These are phyloP conservation scores for Cyberlindnera veronae DNA, from an alignment of 805 yeast species.

Conservation along the genomic window DNA sequence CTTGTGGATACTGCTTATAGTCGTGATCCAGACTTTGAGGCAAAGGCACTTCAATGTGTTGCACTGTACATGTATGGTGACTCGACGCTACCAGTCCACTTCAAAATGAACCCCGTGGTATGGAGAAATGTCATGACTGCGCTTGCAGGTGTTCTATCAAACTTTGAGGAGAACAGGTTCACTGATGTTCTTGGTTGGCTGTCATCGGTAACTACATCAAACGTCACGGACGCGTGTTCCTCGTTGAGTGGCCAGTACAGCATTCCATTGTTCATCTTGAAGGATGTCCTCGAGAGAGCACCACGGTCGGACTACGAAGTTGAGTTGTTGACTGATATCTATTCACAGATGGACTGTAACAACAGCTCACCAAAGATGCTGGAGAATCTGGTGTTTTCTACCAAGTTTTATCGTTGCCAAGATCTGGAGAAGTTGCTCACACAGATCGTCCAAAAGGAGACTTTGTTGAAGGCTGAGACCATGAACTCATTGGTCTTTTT, in stretches of 20 bases:
- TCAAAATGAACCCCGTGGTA: neutral
- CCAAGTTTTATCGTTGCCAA: conserved; percentile 14
- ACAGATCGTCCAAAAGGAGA: conserved; percentile 6
- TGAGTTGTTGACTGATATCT: conserved; percentile 9
- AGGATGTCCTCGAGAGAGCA: conserved; percentile 38
- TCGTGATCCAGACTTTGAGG: conserved; percentile 3
- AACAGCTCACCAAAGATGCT: conserved; percentile 1
- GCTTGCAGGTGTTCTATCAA: conserved; percentile 4
- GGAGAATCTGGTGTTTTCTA: conserved; percentile 12
- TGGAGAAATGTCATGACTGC: conserved; percentile 7
- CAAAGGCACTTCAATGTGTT: conserved; percentile 4
- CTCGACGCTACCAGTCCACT: conserved; percentile 1
- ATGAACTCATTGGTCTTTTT: conserved; percentile 12
- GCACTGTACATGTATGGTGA: conserved; percentile 14
- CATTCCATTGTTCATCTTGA: conserved; percentile 38
- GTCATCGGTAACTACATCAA: conserved; percentile 30
- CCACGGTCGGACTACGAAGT: conserved; percentile 20
- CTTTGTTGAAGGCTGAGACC: neutral
- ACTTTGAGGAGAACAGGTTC: conserved; percentile 4
- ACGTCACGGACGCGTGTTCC: conserved; percentile 33
- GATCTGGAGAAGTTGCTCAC: conserved; percentile 4
- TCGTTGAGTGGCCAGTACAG: conserved; percentile 28
- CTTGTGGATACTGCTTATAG: neutral
- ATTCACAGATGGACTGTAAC: neutral
- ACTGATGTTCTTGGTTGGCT: conserved; percentile 16